A percentile compares a stretch with the other conserved stretches of the same genome.
phyloP scores from a whole-genome alignment of 495 filamentous ascomycete species.

The Penicillium argentinense region DNA sequence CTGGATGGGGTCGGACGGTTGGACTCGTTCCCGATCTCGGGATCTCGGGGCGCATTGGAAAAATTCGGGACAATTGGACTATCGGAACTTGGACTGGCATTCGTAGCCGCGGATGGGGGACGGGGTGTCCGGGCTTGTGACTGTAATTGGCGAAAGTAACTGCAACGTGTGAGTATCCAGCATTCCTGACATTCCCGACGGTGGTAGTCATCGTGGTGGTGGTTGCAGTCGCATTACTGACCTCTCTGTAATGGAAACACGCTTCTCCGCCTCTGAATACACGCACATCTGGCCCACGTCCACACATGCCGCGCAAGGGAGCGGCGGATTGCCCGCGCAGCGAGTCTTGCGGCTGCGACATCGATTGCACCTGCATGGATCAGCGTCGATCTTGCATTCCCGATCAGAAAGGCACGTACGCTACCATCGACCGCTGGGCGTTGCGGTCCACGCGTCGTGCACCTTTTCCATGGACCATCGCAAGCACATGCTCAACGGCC shows the following conservation, averaged over 20 bases:
- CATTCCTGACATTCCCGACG: no score
- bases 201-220: no score
- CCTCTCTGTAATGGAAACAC: conserved; percentile 38
- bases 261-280: conserved; percentile 41
- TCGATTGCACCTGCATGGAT: conserved; percentile 34
- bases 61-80: background rate
- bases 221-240: no score
- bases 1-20: conserved; percentile 9
- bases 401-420: conserved; percentile 19
- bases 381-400: background rate
- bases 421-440: conserved; percentile 32
- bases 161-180: conserved; percentile 7
- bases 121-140: conserved; percentile 23
- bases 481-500: background rate
- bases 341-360: conserved; percentile 37
- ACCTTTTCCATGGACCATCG: conserved; percentile 32
- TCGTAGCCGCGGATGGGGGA: no score
- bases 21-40: background rate
- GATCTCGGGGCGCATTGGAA: background rate
- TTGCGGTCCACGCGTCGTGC: conserved; percentile 21
- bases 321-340: conserved; percentile 37
- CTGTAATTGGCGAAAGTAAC: conserved; percentile 34
- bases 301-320: conserved; percentile 35
- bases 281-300: conserved; percentile 31
- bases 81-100: background rate